These are phyloP conservation scores for Iris pallida DNA, from an alignment of 116 monocot species.

Conservation along the genomic window DNA sequence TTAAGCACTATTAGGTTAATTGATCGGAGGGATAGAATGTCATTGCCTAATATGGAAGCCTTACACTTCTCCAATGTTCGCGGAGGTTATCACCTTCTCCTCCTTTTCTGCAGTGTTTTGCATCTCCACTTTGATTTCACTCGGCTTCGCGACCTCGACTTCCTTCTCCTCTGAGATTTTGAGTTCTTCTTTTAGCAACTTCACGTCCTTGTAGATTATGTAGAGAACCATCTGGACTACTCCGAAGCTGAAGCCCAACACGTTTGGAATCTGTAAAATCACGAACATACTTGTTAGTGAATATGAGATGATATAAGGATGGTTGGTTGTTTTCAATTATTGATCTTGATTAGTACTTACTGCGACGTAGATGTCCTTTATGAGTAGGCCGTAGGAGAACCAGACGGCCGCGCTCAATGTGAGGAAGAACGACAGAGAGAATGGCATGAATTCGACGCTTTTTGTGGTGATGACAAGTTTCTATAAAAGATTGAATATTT, in stretches of 20 bases:
- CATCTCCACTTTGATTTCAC: too few species aligned
- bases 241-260: slow-evolving; percentile 38
- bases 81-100: too few species aligned
- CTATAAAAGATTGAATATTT: slow-evolving; percentile 7
- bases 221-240: slow-evolving; percentile 34
- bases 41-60: too few species aligned
- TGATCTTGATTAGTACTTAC: slow-evolving; percentile 16
- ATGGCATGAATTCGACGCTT: slow-evolving; percentile 51
- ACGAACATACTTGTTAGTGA: not conserved
- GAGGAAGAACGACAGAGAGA: slow-evolving; percentile 38
- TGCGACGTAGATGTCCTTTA: slow-evolving; percentile 31
- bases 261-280: slow-evolving; percentile 27
- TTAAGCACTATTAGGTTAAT: too few species aligned
- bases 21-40: too few species aligned
- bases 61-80: too few species aligned
- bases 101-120: too few species aligned
- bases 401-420: slow-evolving; percentile 32
- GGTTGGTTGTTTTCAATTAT: not conserved
- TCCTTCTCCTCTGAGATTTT: slow-evolving; percentile 2
- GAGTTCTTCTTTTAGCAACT: slow-evolving; percentile 12
- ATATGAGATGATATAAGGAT: not conserved
- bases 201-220: slow-evolving; percentile 25
- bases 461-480: slow-evolving; percentile 24
- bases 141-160: too few species aligned
- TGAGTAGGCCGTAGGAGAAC: slow-evolving; percentile 39